Base-by-base conservation (phyloP, 2,329 filamentous ascomycete genomes). In the Neoarthrinium moseri region DNA sequence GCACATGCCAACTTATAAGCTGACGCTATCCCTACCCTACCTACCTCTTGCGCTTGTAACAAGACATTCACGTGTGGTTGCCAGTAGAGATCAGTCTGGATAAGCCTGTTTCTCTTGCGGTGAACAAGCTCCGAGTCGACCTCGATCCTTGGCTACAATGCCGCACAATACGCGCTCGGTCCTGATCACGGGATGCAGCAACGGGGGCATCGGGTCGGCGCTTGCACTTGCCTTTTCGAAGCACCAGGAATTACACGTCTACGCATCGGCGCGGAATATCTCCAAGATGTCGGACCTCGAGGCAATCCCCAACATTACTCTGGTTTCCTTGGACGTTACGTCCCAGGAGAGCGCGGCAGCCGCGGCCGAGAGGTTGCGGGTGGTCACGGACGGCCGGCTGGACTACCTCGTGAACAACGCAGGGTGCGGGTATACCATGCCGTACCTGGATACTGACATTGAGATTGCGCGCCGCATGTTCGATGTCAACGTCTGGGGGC, bases 391-490 rank as follows among this genome's bases (percentile, higher is more conserved):
- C 33, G 53, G 53, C 21, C 38, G 50, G 6, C 48, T 66, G 3
- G 57, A 65, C 22, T 45, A 61, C n/a, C 55, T 65, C 15, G 51
- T 66, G 21, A 66, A 66, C 30, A 65, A 65, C 50, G 61, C 62
- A 3, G 59, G 56, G 2, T 42, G 46, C n/a, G 54, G 50, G 21
- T 60, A 60, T 42, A 52, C 51, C 1, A 58, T 59, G 54, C 60
- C 63, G 10, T 51, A 59, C 10, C 46, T 64, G 3, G 64, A 67
- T 42, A 49, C 56, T 20, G 52, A 60, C 6, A 47, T 65, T 1
- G 51, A 52, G 2, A 35, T 43, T n/a, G 58, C 56, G 1, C 54
- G 57, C 27, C 43, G 51, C 0, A 45, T 63, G 3, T 63, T 61
- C 23, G 58, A 66, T 18, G 46, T 55, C 6, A 67, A 67, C 20